Base-by-base conservation (phyloP, 164 flowering plant genomes). In the Stephania yunnanensis region DNA sequence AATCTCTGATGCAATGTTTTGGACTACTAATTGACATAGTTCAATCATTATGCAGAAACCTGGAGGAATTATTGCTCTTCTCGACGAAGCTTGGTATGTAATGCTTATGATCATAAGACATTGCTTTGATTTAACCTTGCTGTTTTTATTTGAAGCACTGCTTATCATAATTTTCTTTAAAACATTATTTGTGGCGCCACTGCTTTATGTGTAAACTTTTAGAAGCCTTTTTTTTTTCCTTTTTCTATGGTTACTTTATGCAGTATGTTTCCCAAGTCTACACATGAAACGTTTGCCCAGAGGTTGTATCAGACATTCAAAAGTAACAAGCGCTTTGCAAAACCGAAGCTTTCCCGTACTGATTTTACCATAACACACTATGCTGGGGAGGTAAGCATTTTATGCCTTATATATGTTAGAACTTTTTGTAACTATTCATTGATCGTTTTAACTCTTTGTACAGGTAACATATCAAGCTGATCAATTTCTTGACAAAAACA, bases 211-310 rank as follows among this genome's bases (percentile, higher is more conserved):
- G 30, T 58, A 42, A 64, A 19, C 15, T 48, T 36, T 36, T 36
- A 36, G 42, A 36, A 36, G 42, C 45, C 42, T 29, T 31, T 6
- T 17, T 12, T 10, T 19, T 25, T 19, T 70, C 22, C 0, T 63
- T 8, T 20, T 74, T 76, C 22, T 74, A 10, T 79, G 13, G 0
- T 71, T 75, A 45, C 74, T 81, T 74, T 53, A 58, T 84, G 82
- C 95, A 95, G 99, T 77, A 95, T 95, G 99, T 95, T 95, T 80
- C 99, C 99, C 3, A 93, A 90, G 84, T 93, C 99, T 8, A 95
- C 99, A 46, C 99, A 95, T 84, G 99, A 95, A 84, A 95, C 99
- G 68, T 95, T 95, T 87, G 89, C 99, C 69, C 98, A 95, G 85
- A 95, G 93, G 83, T 78, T 95, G 88, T 95, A 93, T 76, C 94